phyloP scores from a whole-genome alignment of 305 asterid species.

The Petunia hybrid region DNA sequence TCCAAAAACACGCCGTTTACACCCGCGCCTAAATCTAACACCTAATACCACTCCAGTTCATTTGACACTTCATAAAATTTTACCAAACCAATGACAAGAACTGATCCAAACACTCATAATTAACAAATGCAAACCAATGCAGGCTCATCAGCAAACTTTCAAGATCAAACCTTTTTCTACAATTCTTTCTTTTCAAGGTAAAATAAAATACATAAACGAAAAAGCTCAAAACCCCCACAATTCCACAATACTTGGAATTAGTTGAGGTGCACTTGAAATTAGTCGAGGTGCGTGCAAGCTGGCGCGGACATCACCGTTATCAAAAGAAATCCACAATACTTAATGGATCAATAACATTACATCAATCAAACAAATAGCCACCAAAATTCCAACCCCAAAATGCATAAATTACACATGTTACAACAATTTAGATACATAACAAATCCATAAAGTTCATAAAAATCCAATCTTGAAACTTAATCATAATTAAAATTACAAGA shows the following conservation, averaged over 20 bases:
- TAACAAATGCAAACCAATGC: neutral
- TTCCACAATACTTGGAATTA: neutral
- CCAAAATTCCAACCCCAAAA: conserved; percentile 2
- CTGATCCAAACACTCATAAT: neutral
- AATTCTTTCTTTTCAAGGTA: neutral
- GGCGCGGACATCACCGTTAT: too few species aligned
- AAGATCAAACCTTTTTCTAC: conserved; percentile 14
- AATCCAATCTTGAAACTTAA: conserved; percentile 26
- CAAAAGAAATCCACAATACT: too few species aligned
- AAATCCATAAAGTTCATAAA: conserved; percentile 11
- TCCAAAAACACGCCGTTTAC: conserved; percentile 90
- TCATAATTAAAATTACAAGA: neutral
- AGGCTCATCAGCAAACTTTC: neutral
- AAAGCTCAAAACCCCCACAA: neutral
- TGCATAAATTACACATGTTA: neutral
- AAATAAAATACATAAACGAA: neutral
- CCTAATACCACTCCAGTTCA: conserved; percentile 84
- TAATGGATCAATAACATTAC: neutral
- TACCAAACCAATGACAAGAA: neutral
- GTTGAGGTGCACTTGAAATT: too few species aligned
- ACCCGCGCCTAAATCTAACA: conserved; percentile 96
- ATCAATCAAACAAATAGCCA: conserved; percentile 23
- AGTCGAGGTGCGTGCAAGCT: too few species aligned
- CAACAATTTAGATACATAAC: neutral
- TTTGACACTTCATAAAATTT: neutral